Conservation (phyloP, 805 yeast species). For the Cyberlindnera samutprakarnensis region DNA sequence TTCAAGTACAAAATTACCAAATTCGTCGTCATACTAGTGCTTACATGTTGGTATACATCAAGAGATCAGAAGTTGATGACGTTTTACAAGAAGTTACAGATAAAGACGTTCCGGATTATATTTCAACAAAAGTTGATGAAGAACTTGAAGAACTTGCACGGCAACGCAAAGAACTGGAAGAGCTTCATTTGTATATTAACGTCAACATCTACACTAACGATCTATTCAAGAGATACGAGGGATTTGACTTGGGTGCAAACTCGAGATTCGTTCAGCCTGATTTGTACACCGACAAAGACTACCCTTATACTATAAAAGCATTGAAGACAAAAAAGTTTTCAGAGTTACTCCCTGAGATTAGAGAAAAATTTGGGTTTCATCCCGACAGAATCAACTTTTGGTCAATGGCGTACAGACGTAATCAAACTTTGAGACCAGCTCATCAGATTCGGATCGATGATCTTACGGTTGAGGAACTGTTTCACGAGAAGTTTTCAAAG, state of each 20-base stretch:
- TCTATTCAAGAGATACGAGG: constrained; percentile 53
- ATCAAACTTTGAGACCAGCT: constrained; percentile 58
- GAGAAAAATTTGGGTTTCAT: constrained; percentile 33
- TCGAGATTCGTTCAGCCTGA: constrained; percentile 36
- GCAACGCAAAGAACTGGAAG: constrained; percentile 56
- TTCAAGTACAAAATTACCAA: constrained; percentile 55
- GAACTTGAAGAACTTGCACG: constrained; percentile 54
- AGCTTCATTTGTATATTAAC: constrained; percentile 55
- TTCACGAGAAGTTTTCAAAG: constrained; percentile 36
- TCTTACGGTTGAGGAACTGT: constrained; percentile 43
- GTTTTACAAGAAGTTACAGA: constrained; percentile 53
- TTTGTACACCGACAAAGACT: constrained; percentile 36
- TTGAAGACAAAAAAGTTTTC: constrained; percentile 48
- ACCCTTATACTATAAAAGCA: constrained; percentile 43
- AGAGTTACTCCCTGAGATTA: constrained; percentile 43
- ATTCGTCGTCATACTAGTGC: constrained; percentile 87
- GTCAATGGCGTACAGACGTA: constrained; percentile 51
- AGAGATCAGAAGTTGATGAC: constrained; percentile 49
- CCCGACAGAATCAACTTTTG: constrained; percentile 45
- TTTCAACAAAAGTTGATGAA: constrained; percentile 53
- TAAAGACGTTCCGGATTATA: constrained; percentile 57
- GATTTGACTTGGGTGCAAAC: constrained; percentile 74
- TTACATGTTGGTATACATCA: constrained; percentile 90
- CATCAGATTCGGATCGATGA: constrained; percentile 27
- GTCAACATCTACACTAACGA: constrained; percentile 48